A percentile compares a stretch with the other conserved stretches of the same genome.
phyloP scores from a whole-genome alignment of 164 flowering plant species.

The Magnolia officinalis region DNA sequence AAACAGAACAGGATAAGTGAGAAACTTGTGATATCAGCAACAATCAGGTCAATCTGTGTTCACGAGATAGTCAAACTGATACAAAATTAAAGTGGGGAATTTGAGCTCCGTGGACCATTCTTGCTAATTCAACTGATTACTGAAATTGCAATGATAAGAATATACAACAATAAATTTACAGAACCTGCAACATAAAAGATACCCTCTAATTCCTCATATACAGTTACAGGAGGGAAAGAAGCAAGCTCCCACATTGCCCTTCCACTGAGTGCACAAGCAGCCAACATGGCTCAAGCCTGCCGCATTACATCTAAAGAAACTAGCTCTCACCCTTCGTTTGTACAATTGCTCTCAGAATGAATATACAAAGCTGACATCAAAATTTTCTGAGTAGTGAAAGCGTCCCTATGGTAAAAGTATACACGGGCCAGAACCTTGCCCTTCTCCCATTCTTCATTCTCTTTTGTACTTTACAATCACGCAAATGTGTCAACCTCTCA shows the following conservation, averaged over 20 bases:
- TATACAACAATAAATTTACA: conserved; percentile 47
- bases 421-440: conserved; percentile 6
- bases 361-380: conserved; percentile 55
- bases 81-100: background rate
- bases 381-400: conserved; percentile 18
- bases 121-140: background rate
- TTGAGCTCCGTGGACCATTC: background rate
- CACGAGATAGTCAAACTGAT: background rate
- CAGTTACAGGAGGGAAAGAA: conserved; percentile 33
- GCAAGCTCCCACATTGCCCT: conserved; percentile 18
- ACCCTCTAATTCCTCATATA: conserved; percentile 29
- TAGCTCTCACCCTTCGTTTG: conserved; percentile 42
- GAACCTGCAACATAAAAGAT: conserved; percentile 28
- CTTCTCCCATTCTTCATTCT: conserved; percentile 1
- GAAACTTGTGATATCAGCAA: background rate
- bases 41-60: background rate
- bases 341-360: conserved; percentile 51
- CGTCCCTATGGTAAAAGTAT: conserved; percentile 7
- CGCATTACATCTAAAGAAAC: conserved; percentile 24
- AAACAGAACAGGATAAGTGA: background rate
- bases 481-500: conserved; percentile 11
- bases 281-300: conserved; percentile 2
- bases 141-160: conserved; percentile 4
- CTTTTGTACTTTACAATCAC: conserved; percentile 8
- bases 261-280: background rate